Evolutionary conservation across 306 rosid genomes (phyloP), one percentile per base, ranked within the genome.

Genomic region (Prunus campanulata): DNA sequence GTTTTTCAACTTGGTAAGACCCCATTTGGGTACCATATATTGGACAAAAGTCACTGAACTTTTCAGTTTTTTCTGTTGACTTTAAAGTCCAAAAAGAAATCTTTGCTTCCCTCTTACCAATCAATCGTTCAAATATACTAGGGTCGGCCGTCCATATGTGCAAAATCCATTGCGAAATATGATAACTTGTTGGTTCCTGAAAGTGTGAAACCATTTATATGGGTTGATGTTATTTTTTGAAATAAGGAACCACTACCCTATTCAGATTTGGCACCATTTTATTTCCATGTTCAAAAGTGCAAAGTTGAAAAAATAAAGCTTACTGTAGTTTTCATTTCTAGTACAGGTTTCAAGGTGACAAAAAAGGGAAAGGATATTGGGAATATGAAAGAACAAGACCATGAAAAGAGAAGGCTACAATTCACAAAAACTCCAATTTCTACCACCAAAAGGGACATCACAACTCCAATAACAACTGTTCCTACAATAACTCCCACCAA

Each of bases 401-500:
- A 82, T 29, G 61, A 72, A 77, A 76, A 35, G 50, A 84, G 79
- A 75, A 79, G 85, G 68, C 27, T 22, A 30, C 48, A 75, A 25
- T 71, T 80, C 67, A 83, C 79, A 16, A 19, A 10, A 13, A 29
- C 74, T 19, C 54, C 72, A 82, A 78, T 85, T 68, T 86, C 84
- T 25, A 82, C 85, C 29, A 75, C 86, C 66, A 71, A 88, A 69
- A 88, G 57, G 56, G 97, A 92, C 74, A 90, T 92, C 56, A 90
- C 96, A 27, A 92, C 96, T 74, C 97, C 97, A 46, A 90, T 92
- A 54, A 82, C 96, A 11, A 90, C 91, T 27, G 87, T 92, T 69
- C 96, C 96, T 8, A 88, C 89, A 57, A 49, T 87, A 54, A 86
- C 77, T 74, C 93, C 92, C n/a, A 74, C 76, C 29, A 79, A 25